Evolutionary conservation across 2,329 filamentous ascomycete species (phyloP), one percentile per base, ranked within the genome.

Genomic region (Rutstroemia sp.): DNA sequence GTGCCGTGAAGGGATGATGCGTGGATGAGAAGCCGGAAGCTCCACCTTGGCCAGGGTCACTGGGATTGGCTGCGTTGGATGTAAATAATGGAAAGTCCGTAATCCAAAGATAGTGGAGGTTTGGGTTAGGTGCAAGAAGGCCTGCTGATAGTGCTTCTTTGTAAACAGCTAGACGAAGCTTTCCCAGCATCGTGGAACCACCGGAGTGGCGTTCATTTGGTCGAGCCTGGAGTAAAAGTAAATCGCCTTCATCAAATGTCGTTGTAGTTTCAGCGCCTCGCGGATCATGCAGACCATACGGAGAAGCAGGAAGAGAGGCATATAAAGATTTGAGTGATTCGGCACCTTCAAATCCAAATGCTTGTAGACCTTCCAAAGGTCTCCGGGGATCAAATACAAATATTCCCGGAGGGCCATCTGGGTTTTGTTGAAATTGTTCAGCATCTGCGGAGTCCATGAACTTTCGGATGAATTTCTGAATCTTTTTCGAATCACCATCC

Each of bases 1-100:
- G 94, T 0, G 94, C 89, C 0, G 94, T 99, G 72, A 99, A 99
- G 0, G 94, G 94, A 70, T 99, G 94, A 68, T 99, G 94, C 0
- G 92, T 96, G 0, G 92, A 86, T 9, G 86, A 83, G 65, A 97
- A 84, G 4, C 92, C 91, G 0, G 91, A 83, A 23, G 77, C 71
- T 18, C 91, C 91, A 53, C 89, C 90, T 73, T 97, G 92, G 5
- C 66, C 75, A 12, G 79, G 76, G 52, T 79, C 74, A 8, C 73
- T 72, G 51, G 80, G 83, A 52, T 79, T 80, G 23, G 38, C 38
- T 18, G 46, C 19, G 9, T 74, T 74, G 0, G 86, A 89, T 1
- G 90, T 91, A 74, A 99, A 99, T 65, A 99, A 83, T 12, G 94
- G 94, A 69, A 99, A 99, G 58, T 92, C 84, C 0, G 81, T 87